Evolutionary conservation across 768 basidiomycete species (phyloP).

Genomic region (Boletus sp.): DNA sequence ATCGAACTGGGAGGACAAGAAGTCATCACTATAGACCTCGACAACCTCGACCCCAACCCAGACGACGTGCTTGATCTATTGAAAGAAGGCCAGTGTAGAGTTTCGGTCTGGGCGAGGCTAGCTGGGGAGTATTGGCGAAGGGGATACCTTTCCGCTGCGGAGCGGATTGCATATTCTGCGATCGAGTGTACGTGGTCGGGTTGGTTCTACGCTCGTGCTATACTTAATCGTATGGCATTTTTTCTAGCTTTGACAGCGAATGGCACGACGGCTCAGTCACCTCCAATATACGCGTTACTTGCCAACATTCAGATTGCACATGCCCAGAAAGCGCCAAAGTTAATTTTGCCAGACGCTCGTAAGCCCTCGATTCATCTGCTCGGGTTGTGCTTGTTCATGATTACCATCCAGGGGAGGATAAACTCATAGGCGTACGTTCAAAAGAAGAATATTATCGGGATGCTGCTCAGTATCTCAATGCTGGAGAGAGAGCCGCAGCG

Average conservation of each 20-base stretch:
- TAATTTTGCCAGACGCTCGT: slow-evolving; percentile 72
- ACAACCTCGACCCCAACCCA: slow-evolving; percentile 75
- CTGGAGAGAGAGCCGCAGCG: slow-evolving; percentile 49
- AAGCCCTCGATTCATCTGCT: slow-evolving; percentile 25
- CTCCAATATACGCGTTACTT: slow-evolving; percentile 75
- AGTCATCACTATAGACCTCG: slow-evolving; percentile 86
- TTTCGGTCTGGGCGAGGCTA: slow-evolving; percentile 76
- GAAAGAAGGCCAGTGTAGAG: slow-evolving; percentile 66
- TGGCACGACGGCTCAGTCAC: slow-evolving; percentile 48
- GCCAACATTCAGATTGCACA: slow-evolving; percentile 82
- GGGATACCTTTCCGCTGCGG: slow-evolving; percentile 70
- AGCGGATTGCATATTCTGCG: slow-evolving; percentile 67
- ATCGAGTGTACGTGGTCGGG: slow-evolving; percentile 52
- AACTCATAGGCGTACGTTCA: slow-evolving; percentile 52
- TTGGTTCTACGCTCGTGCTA: not conserved
- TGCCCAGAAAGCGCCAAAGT: slow-evolving; percentile 81
- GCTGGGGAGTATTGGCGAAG: slow-evolving; percentile 88
- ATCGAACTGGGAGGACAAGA: slow-evolving; percentile 82
- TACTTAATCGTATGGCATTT: not conserved
- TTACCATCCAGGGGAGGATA: slow-evolving; percentile 54
- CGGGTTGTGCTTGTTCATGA: not conserved
- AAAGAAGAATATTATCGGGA: slow-evolving; percentile 70
- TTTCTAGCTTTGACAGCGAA: slow-evolving; percentile 50
- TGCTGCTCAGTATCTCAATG: slow-evolving; percentile 67
- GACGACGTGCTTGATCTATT: slow-evolving; percentile 73